Evolutionary conservation across 108 stramenopile species (phyloP), one percentile per base, ranked within the genome.

Genomic region (Pseudonitzschia pungens): DNA sequence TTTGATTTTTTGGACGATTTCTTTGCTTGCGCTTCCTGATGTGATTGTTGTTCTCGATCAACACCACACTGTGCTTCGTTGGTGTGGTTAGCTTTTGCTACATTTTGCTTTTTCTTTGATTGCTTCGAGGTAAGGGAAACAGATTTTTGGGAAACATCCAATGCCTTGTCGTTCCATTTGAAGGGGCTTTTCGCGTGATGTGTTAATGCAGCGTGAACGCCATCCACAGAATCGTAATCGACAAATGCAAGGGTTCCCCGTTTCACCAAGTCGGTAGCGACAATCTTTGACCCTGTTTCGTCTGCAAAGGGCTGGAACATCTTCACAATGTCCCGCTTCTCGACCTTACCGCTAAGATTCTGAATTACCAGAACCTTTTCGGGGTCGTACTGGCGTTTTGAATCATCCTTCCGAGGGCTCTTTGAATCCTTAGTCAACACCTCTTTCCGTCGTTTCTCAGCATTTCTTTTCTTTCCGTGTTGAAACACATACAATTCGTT

Each of bases 231-330:
- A 26, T 58, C 57, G 27, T 58, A 58, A 27, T 58, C 57, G 57
- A 58, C 57, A 31, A 31, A 58, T 22, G 57, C 57, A 31, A 58
- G 15, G 7, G 21, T 58, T 16, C 27, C 26, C 29, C 26, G 15
- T 27, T 31, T 58, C 10, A 16, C 27, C 29, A 58, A 58, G 27
- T 58, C 29, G 26, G 26, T 27, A 26, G 28, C 15, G 22, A 58
- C 26, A 14, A 58, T 15, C 16, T 58, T 58, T 2, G 57, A 31
- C 11, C 27, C 27, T 27, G 57, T 58, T 58, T 27, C 26, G 15
- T 31, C 57, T 31, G 57, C 57, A 58, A 58, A 58, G 16, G 57
- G 57, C 29, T 27, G 57, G 28, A 58, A 58, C 21, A 58, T 22
- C 29, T 58, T 58, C 24, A 26, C 57, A 51, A 51, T 51, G 20